Evolutionary conservation across 108 stramenopile species (phyloP).

Genomic region (Stephanodiscus minutulus): DNA sequence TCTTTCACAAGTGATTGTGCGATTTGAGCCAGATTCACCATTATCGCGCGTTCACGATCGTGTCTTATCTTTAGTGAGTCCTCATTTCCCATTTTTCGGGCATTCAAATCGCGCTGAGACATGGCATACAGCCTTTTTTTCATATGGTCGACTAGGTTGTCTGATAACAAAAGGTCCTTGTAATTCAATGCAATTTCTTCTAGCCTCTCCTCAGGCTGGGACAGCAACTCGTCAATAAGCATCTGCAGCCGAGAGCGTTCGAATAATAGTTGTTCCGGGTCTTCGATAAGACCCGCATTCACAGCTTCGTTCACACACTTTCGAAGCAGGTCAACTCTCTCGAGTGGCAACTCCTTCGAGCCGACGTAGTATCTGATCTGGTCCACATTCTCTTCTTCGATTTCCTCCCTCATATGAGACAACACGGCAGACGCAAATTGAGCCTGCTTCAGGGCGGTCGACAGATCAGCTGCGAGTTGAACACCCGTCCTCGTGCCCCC

Average conservation of each 20-base stretch:
- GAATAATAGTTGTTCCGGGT: slow-evolving; percentile 59
- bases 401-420: slow-evolving; percentile 53
- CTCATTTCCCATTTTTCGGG: slow-evolving; percentile 45
- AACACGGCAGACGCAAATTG: slow-evolving; percentile 78
- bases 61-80: slow-evolving; percentile 49
- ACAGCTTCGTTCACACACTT: slow-evolving; percentile 66
- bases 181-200: slow-evolving; percentile 76
- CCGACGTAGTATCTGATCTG: slow-evolving; percentile 62
- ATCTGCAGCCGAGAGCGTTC: slow-evolving; percentile 74
- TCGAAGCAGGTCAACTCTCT: slow-evolving; percentile 65
- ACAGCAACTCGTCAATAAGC: slow-evolving; percentile 72
- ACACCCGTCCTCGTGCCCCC: slow-evolving; percentile 68
- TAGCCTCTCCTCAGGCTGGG: slow-evolving; percentile 82
- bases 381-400: slow-evolving; percentile 23
- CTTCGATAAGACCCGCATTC: slow-evolving; percentile 70
- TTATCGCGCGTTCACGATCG: slow-evolving; percentile 63
- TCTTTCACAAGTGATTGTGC: slow-evolving; percentile 80
- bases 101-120: slow-evolving; percentile 70
- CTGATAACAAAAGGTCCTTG: slow-evolving; percentile 85
- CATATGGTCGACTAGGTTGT: slow-evolving; percentile 71
- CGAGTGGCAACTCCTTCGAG: slow-evolving; percentile 51
- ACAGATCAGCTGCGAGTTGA: slow-evolving; percentile 64
- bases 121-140: slow-evolving; percentile 65
- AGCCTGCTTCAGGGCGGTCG: slow-evolving; percentile 75
- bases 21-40: slow-evolving; percentile 70